Percentiles rank a stretch among this genome's conserved stretches.
phyloP scores from a whole-genome alignment of 1,284 basidiomycete species.

The Trichosporon coremiiforme region DNA sequence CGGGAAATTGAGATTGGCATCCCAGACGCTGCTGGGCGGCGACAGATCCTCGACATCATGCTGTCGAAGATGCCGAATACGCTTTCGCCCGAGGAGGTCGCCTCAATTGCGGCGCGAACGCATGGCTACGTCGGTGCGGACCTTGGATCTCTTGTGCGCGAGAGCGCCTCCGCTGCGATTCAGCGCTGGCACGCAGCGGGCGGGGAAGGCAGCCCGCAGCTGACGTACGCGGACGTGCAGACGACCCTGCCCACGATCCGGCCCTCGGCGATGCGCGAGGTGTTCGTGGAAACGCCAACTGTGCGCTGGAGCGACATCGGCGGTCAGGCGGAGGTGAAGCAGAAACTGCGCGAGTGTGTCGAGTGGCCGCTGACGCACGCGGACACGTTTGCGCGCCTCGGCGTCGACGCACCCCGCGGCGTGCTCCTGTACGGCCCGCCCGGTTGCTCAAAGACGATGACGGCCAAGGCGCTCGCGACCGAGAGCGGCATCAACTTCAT shows the following conservation, averaged over 20 bases:
- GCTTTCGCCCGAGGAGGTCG: constrained; percentile 66
- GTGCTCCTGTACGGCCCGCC: constrained; percentile 97
- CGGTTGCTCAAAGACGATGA: constrained; percentile 94
- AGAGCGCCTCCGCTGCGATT: constrained; percentile 88
- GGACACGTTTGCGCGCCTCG: constrained; percentile 80
- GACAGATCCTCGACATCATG: constrained; percentile 79
- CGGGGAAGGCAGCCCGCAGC: constrained; percentile 54
- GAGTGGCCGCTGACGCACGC: constrained; percentile 93
- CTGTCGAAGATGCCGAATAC: constrained; percentile 77
- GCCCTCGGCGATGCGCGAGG: constrained; percentile 90
- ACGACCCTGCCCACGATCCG: constrained; percentile 75
- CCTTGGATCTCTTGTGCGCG: constrained; percentile 84
- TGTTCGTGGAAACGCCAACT: constrained; percentile 82
- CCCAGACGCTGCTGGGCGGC: constrained; percentile 79
- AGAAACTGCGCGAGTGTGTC: constrained; percentile 80
- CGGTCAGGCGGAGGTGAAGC: constrained; percentile 76
- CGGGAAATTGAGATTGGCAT: constrained; percentile 97
- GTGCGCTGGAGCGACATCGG: constrained; percentile 88
- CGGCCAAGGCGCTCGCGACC: constrained; percentile 89
- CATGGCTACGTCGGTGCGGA: constrained; percentile 99
- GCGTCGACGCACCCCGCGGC: constrained; percentile 84
- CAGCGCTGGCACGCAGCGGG: constrained; percentile 68
- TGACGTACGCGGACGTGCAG: constrained; percentile 69
- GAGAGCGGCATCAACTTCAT: constrained; percentile 97
- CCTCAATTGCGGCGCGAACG: constrained; percentile 71